Evolutionary conservation across 202 grass and related monocot species (phyloP).

Genomic region (Setaria viridis): DNA sequence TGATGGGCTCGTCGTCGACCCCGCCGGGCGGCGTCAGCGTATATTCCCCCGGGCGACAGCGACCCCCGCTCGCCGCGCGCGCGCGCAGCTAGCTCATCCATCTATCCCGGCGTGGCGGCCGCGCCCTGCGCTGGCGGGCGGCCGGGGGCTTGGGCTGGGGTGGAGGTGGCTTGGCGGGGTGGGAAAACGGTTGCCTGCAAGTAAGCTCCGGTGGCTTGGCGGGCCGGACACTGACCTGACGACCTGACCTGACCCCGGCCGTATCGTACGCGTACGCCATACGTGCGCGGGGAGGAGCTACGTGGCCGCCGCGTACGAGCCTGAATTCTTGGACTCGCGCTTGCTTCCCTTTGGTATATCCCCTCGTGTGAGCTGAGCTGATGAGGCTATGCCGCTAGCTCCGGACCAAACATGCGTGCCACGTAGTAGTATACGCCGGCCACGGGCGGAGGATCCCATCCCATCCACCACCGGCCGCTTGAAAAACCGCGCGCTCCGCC

Average conservation of each 20-base stretch:
- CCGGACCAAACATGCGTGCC: too few relatives aligned
- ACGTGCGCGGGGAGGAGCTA: neutral
- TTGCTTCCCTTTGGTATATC: neutral
- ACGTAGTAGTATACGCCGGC: neutral
- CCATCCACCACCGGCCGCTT: neutral
- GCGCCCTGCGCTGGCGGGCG: too few relatives aligned
- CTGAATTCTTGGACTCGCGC: neutral
- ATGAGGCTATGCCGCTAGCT: too few relatives aligned
- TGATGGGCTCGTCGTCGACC: neutral
- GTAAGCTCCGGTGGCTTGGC: constrained; percentile 52
- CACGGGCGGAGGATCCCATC: neutral
- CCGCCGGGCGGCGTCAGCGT: constrained; percentile 25
- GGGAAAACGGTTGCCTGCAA: constrained; percentile 84
- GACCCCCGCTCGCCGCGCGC: neutral
- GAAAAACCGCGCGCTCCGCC: neutral
- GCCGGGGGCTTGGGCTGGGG: neutral
- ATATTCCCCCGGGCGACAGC: constrained; percentile 43
- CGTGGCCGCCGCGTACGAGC: neutral
- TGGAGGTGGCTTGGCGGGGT: constrained; percentile 56
- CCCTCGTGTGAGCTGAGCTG: too few relatives aligned
- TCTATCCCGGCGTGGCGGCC: too few relatives aligned
- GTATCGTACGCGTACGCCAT: constrained; percentile 1
- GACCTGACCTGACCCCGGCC: neutral
- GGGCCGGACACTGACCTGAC: constrained; percentile 38
- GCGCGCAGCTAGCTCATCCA: neutral